Percentiles rank a stretch among this genome's conserved stretches.
phyloP scores from a whole-genome alignment of 2,329 filamentous ascomycete genomes.

The Hypoxylon sp. region DNA sequence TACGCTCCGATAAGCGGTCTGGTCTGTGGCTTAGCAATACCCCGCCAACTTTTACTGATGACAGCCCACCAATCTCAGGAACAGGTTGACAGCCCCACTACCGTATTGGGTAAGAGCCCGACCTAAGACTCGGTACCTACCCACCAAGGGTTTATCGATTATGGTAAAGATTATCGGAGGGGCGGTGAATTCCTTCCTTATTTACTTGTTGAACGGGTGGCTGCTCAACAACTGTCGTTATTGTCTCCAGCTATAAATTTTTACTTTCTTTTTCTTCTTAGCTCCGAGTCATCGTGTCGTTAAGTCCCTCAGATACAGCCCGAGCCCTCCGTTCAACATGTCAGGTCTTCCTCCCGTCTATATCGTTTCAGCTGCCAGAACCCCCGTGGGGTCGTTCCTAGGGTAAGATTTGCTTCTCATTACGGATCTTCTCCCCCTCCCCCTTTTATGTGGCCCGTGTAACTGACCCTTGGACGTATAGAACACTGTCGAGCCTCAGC shows the following conservation, averaged over 20 bases:
- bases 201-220: slow-evolving; percentile 17
- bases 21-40: slow-evolving; percentile 15
- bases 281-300: slow-evolving; percentile 5
- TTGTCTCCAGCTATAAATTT: slow-evolving; percentile 10
- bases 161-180: slow-evolving; percentile 35
- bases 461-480: slow-evolving; percentile 58
- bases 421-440: slow-evolving; percentile 25
- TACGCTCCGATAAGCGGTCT: slow-evolving; percentile 33
- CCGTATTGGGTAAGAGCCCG: slow-evolving; percentile 30
- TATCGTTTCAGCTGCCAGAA: slow-evolving; percentile 92
- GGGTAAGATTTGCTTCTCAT: slow-evolving; percentile 71
- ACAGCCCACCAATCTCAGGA: slow-evolving; percentile 35
- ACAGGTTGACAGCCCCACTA: slow-evolving; percentile 27
- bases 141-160: neutral
- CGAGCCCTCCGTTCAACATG: slow-evolving; percentile 67
- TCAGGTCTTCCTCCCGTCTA: slow-evolving; percentile 89
- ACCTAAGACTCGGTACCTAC: slow-evolving; percentile 13
- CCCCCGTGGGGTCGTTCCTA: slow-evolving; percentile 93
- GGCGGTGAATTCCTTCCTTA: slow-evolving; percentile 36
- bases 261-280: slow-evolving; percentile 25
- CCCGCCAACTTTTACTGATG: slow-evolving; percentile 10
- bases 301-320: slow-evolving; percentile 22
- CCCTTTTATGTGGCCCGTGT: slow-evolving; percentile 24
- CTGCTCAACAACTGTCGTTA: slow-evolving; percentile 24
- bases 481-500: slow-evolving; percentile 88